These are phyloP conservation scores for Naumovozyma dairenensis DNA, from an alignment of 805 yeast genomes.

Conservation along the genomic window DNA sequence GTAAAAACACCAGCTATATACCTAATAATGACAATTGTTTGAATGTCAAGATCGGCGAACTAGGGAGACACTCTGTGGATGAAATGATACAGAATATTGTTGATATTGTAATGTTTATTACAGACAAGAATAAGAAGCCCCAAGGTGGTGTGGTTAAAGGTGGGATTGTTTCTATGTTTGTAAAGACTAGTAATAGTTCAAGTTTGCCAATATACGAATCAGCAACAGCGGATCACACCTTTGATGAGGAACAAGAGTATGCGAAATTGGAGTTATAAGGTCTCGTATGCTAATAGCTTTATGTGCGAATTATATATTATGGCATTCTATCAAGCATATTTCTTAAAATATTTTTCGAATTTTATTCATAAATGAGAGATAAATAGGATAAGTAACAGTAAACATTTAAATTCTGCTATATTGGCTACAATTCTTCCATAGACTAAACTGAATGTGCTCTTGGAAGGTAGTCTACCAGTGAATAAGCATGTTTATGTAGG, in stretches of 20 bases:
- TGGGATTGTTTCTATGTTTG: slow-evolving; percentile 41
- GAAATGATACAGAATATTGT: slow-evolving; percentile 22
- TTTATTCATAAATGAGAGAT: no score
- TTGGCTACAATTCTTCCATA: no score
- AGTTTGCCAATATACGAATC: slow-evolving; percentile 45
- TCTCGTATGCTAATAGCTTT: background rate
- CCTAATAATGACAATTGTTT: slow-evolving; percentile 56
- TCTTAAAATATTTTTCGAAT: no score
- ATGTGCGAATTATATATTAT: no score
- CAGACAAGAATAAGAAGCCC: slow-evolving; percentile 36
- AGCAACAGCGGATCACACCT: background rate
- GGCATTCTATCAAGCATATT: no score
- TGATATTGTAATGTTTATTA: slow-evolving; percentile 38
- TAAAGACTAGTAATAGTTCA: slow-evolving; percentile 58
- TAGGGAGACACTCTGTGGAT: slow-evolving; percentile 15
- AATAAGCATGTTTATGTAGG: no score
- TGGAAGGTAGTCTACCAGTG: no score
- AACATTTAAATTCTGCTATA: no score
- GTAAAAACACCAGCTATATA: slow-evolving; percentile 51
- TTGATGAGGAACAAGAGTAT: slow-evolving; percentile 2
- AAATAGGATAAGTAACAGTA: no score
- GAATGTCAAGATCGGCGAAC: slow-evolving; percentile 47
- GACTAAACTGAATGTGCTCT: no score
- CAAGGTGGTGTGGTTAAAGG: slow-evolving; percentile 48
- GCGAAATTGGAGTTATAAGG: slow-evolving; percentile 2